Conservation (phyloP, 768 basidiomycete species). For the Naganishia onofrii region DNA sequence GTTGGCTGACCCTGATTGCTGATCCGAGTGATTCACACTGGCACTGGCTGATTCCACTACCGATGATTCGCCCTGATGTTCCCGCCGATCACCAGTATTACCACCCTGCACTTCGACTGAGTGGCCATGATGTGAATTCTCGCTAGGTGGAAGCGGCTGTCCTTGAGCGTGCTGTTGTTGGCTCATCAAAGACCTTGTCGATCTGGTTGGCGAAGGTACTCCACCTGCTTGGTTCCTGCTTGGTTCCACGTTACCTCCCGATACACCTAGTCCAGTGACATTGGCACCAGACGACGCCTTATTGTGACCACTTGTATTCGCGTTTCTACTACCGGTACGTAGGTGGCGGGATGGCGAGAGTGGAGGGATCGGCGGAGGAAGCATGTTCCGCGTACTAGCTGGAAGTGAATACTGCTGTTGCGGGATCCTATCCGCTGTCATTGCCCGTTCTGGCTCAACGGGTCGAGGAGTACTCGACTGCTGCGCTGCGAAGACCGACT, state of each 20-base stretch:
- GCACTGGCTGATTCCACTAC: not conserved
- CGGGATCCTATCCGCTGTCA: not conserved
- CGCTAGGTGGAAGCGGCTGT: conserved; percentile 18
- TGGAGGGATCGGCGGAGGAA: conserved; percentile 15
- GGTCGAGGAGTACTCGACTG: conserved; percentile 11
- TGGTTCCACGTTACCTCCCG: not conserved
- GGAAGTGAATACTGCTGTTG: conserved; percentile 8
- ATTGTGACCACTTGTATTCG: not conserved
- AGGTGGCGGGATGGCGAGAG: conserved; percentile 22
- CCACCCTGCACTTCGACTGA: not conserved
- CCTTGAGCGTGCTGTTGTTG: conserved; percentile 11
- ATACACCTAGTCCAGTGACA: not conserved
- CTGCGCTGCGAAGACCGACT: conserved; percentile 8
- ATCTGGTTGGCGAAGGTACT: not conserved
- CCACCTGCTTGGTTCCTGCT: not conserved
- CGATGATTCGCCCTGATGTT: conserved; percentile 10
- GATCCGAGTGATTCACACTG: not conserved
- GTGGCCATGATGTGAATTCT: conserved; percentile 12
- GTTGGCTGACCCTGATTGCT: not conserved
- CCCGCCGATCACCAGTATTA: conserved; percentile 5
- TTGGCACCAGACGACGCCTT: not conserved
- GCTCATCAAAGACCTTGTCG: too few relatives aligned
- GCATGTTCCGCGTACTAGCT: conserved; percentile 1
- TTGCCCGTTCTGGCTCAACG: not conserved
- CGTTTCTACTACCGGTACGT: not conserved